Base-by-base conservation (phyloP, 2,329 filamentous ascomycete species). In the Clonostachys chloroleuca region DNA sequence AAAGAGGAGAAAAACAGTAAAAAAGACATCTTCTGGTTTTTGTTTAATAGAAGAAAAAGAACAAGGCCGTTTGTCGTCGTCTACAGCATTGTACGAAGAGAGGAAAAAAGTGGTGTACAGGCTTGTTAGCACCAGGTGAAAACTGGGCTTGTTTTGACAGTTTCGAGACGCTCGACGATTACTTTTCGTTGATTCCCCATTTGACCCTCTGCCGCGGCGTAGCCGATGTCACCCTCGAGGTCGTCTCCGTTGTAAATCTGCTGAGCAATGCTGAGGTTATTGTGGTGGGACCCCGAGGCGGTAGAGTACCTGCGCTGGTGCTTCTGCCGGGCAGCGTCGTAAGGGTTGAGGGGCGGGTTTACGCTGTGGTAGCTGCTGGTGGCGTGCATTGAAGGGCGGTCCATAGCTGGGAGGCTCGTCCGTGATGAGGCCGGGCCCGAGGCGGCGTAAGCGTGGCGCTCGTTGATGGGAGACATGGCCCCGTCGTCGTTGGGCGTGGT, bases 91-190 rank as follows among this genome's bases (percentile, higher is more conserved):
- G 16, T 17, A 48, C 44, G 39, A 45, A 54, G 47, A 45, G 39
- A 36, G 45, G 13, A 33, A 17, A 30, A 13, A 35, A 30, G 16
- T 16, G 30, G 12, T 37, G 40, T 18, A 35, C 39, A 43, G 45
- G 48, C 41, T 43, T 50, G 48, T 72, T 72, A 97, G 74, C 94
- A 99, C 89, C 94, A 99, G 41, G 89, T 96, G 68, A 99, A 99
- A 34, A 99, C 91, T 3, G 94, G 94, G 62, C 95, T 95, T 64
- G 87, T 87, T 77, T 97, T 97, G 52, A 99, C 94, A 50, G 92
- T 88, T 74, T 99, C 94, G 49, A 99, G 71, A 52, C 94, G 78
- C 74, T 99, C 94, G 43, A 99, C 92, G 73, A 99, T 97, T 43
- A 99, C 94, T 68, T 94, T 95, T 58, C 92, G 81, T 63, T 87